Evolutionary conservation across 345 rosid species (phyloP).

Genomic region (Arabis hirsuta): DNA sequence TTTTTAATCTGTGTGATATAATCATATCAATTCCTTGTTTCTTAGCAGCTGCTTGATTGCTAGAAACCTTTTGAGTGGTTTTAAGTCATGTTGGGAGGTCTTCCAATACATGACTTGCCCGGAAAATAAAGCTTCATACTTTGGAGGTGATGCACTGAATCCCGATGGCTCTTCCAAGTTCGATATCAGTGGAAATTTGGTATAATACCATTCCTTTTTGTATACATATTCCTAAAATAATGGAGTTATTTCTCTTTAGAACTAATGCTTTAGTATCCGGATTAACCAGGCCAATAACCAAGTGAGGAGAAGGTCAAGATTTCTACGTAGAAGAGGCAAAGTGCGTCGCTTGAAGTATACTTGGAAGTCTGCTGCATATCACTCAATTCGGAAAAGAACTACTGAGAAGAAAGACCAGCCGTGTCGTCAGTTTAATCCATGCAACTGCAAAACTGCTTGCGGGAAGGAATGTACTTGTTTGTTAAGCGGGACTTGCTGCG

Average conservation of each 20-base stretch:
- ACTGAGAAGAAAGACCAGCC: constrained; percentile 98
- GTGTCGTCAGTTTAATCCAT: constrained; percentile 97
- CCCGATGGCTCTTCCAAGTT: constrained; percentile 85
- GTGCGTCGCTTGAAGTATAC: constrained; percentile 99
- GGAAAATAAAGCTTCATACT: constrained; percentile 64
- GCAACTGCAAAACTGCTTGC: constrained; percentile 89
- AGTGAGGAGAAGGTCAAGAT: constrained; percentile 92
- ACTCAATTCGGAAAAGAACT: constrained; percentile 88
- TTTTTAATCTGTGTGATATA: constrained; percentile 9
- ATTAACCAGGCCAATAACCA: constrained; percentile 67
- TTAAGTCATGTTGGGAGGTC: constrained; percentile 90
- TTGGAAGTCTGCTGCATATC: constrained; percentile 99
- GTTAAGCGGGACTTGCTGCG: constrained; percentile 96
- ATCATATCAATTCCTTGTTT: constrained; percentile 31
- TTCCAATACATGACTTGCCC: constrained; percentile 79
- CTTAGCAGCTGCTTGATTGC: constrained; percentile 83
- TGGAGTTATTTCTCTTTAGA: constrained; percentile 2
- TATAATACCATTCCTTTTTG: constrained; percentile 41
- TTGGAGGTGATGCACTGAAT: constrained; percentile 66
- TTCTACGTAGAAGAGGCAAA: constrained; percentile 89
- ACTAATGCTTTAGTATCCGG: constrained; percentile 28
- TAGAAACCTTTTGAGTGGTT: constrained; percentile 89
- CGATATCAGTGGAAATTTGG: constrained; percentile 78
- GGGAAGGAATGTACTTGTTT: constrained; percentile 94
- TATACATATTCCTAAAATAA: neutral